A percentile compares a stretch with the other conserved stretches of the same genome.
Conservation (phyloP, 345 rosid genomes). For the Eucalyptus polyanthemos region DNA sequence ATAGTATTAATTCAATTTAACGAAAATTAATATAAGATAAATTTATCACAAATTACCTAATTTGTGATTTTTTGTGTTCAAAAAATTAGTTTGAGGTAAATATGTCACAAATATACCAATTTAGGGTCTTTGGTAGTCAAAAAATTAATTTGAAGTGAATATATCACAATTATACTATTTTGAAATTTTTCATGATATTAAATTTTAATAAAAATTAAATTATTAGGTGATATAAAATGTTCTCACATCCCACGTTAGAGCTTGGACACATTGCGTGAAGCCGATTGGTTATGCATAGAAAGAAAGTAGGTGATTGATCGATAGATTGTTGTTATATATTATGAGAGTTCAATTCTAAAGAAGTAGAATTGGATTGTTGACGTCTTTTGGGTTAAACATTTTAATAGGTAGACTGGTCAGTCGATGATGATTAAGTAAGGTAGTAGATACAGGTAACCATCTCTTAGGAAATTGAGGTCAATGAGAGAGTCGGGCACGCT, state of each 20-base stretch:
- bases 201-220: too few relatives aligned
- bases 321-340: not conserved
- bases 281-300: not conserved
- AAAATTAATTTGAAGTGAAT: too few relatives aligned
- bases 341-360: not conserved
- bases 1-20: too few relatives aligned
- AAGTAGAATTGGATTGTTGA: not conserved
- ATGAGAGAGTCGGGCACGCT: not conserved
- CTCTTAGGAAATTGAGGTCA: not conserved
- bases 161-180: rapidly evolving
- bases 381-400: not conserved
- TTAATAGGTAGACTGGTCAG: not conserved
- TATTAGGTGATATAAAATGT: not conserved
- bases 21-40: too few relatives aligned
- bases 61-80: too few relatives aligned
- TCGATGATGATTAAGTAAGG: too few relatives aligned
- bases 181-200: rapidly evolving
- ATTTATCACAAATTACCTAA: too few relatives aligned
- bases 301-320: not conserved
- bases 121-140: too few relatives aligned
- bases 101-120: rapidly evolving
- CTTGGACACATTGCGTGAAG: not conserved
- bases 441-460: too few relatives aligned
- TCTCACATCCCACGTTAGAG: not conserved
- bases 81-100: rapidly evolving